Percentiles rank a stretch among this genome's conserved stretches.
phyloP scores from a whole-genome alignment of 345 rosid species.

The Excoecaria cochinchinensis region DNA sequence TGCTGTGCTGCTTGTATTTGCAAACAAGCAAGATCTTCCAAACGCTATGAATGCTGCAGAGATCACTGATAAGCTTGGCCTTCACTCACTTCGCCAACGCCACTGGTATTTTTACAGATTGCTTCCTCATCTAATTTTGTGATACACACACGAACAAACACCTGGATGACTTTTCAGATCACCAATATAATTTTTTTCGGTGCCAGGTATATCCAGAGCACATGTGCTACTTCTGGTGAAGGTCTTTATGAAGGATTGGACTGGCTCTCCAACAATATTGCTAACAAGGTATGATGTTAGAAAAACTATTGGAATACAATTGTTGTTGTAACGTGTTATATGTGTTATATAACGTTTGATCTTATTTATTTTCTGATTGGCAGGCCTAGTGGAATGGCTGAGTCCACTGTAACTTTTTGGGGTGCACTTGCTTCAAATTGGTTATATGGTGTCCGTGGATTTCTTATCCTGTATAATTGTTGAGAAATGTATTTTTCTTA shows the following conservation, averaged over 20 bases:
- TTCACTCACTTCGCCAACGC: constrained; percentile 80
- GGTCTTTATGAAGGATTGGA: constrained; percentile 79
- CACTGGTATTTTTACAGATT: constrained; percentile 47
- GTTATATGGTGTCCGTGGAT: constrained; percentile 14
- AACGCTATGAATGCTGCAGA: constrained; percentile 89
- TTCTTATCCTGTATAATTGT: constrained; percentile 12
- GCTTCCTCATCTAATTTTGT: neutral
- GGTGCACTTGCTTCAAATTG: constrained; percentile 1
- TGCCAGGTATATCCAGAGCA: constrained; percentile 81
- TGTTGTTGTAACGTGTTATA: neutral
- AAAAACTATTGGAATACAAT: no score
- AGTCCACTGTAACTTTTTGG: neutral
- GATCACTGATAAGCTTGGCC: constrained; percentile 82
- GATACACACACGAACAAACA: neutral
- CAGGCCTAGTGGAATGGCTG: constrained; percentile 26
- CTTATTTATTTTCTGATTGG: neutral
- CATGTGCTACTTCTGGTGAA: constrained; percentile 77
- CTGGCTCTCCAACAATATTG: constrained; percentile 83
- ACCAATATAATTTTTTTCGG: neutral
- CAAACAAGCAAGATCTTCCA: constrained; percentile 87
- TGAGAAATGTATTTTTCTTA: constrained; percentile 30
- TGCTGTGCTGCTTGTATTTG: constrained; percentile 87
- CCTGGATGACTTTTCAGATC: no score
- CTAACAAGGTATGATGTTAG: constrained; percentile 44
- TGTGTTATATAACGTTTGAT: neutral